Evolutionary conservation across 208 protist genomes (phyloP), one percentile per base, ranked within the genome.

Genomic region (Lotmaria passim): DNA sequence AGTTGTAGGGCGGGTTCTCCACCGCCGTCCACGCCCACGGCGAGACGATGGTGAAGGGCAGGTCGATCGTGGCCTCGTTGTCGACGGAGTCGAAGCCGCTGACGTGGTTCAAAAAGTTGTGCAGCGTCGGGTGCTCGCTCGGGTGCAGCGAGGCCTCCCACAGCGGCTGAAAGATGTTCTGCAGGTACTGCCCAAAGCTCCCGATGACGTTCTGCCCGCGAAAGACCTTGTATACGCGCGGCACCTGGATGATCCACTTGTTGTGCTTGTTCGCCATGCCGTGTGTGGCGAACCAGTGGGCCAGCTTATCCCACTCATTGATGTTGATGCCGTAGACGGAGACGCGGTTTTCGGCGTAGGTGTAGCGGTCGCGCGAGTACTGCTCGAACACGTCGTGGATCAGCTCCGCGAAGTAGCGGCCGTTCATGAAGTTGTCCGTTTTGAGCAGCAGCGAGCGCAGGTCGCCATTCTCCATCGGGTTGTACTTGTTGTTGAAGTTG

Each of bases 401-500:
- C 8, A 99, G 59, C 67, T 99, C 97, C 38, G 97, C 98, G 67
- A 99, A 98, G 82, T 99, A 99, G 57, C 95, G 89, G 38, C 98
- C 96, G 44, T 98, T 94, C 83, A 99, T 98, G 61, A 98, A 89
- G 86, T 99, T 99, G 78, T 99, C 97, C 11, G 98, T 99, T 83
- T 99, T 99, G 41, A 99, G 87, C 78, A 99, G 96, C 47, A 99
- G 91, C 23, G 97, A 97, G 50, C 98, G 92, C 23, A 99, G 73
- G 48, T 97, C 87, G 19, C 83, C 83, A 65, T 94, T 93, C 26
- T 98, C 98, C 79, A 98, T 93, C 17, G 98, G 98, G 79, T 99
- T 99, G 89, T 99, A 99, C 79, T 98, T 98, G 81, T 98, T 91
- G 80, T 99, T 99, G 85, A 99, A 99, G 74, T 98, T 98, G 82